These are phyloP conservation scores for Lasiodiplodia gonubiensis DNA, from an alignment of 2,329 filamentous ascomycete species.

Conservation along the genomic window DNA sequence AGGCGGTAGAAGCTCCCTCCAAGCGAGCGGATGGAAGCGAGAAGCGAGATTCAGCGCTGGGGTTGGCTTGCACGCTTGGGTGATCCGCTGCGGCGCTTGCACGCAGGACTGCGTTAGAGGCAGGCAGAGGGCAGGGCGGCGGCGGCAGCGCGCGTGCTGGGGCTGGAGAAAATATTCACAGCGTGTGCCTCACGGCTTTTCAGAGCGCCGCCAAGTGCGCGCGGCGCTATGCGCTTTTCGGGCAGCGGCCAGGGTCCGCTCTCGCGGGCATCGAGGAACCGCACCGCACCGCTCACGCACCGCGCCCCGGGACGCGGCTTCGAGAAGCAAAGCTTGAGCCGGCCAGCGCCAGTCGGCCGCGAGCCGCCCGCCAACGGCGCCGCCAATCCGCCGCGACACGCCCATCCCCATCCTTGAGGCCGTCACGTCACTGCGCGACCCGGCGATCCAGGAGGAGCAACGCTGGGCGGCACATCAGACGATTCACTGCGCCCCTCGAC, in stretches of 20 bases:
- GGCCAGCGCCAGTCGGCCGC: conserved; percentile 13
- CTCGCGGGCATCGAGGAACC: conserved; percentile 4
- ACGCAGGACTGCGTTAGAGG: not conserved
- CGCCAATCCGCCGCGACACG: conserved; percentile 2
- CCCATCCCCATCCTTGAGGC: not conserved
- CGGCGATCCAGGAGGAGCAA: conserved; percentile 21
- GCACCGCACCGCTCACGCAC: conserved; percentile 2
- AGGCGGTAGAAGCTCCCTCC: conserved; percentile 10
- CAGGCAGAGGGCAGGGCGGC: not conserved
- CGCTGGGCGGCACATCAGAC: conserved; percentile 19
- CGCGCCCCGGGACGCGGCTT: conserved; percentile 14
- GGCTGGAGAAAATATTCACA: conserved; percentile 23
- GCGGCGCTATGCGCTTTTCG: conserved; percentile 10
- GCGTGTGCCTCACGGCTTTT: conserved; percentile 22
- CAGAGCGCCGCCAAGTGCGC: conserved; percentile 9
- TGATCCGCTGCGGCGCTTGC: conserved; percentile 26
- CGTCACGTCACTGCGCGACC: conserved; percentile 14
- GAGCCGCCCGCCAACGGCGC: conserved; percentile 12
- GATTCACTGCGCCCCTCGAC: conserved; percentile 15
- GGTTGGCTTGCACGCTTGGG: conserved; percentile 2
- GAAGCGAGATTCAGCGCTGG: conserved; percentile 1
- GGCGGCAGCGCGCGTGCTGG: conserved; percentile 5
- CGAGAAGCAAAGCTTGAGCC: conserved; percentile 19
- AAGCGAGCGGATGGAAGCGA: conserved; percentile 17
- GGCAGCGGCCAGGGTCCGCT: not conserved